Evolutionary conservation across 2,329 filamentous ascomycete genomes (phyloP), one percentile per base, ranked within the genome.

Genomic region (Capronia americana): DNA sequence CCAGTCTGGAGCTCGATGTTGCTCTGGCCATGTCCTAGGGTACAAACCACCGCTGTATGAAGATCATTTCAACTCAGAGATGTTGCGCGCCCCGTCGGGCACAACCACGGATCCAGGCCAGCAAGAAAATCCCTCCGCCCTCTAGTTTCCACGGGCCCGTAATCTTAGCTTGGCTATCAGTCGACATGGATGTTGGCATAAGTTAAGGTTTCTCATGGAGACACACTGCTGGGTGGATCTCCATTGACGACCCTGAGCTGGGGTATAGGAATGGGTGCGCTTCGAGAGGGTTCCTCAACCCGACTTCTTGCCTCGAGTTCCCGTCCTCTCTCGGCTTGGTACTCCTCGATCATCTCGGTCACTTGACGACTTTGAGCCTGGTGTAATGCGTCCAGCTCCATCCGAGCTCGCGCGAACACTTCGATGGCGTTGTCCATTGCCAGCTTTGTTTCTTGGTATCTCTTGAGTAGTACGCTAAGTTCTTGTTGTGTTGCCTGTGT

Each of bases 371-470:
- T 8, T 30, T 67, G 64, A 20, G 24, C 17, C 14, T 46, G 63
- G 7, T 54, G 34, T 24, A 63, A 48, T 11, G 32, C 32, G 14
- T 63, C 64, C 57, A 65, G 34, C 24, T 67, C 67, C 20, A 32
- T 17, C 12, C 67, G 61, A 10, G 54, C 4, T 38, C 56, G 62
- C 17, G 58, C 17, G 56, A 41, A 69, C 5, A 28, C 46, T 32
- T 58, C 57, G 24, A 24, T 30, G 1, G 67, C 67, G 34, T 48
- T 57, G 3, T 63, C 58, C 23, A 23, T 65, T 12, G 62, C 61
- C n/a, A 55, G 26, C 17, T 41, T 64, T 17, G 64, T 67, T 56
- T 63, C 59, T 38, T 65, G 51, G 46, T 57, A 63, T 32, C 51
- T 60, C 59, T 41, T 44, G 23, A 38, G 30, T 23, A 69, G 34